These are phyloP conservation scores for Verticillium albo-atrum DNA, from an alignment of 2,329 filamentous ascomycete species.

Conservation along the genomic window DNA sequence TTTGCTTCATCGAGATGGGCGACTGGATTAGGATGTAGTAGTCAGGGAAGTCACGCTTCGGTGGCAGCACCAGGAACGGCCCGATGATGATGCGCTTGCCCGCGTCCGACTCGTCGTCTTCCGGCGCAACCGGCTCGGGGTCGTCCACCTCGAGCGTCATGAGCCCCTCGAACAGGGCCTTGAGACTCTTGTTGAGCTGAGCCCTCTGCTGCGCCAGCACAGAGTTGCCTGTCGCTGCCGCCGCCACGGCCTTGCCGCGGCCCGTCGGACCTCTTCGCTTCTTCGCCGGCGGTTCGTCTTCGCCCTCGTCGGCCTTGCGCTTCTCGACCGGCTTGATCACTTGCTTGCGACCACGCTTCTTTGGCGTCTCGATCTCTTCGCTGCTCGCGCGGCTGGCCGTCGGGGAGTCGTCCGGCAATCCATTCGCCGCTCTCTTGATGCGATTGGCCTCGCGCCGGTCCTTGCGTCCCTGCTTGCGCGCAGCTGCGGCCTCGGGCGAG, in stretches of 20 bases:
- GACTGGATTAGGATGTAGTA: constrained; percentile 92
- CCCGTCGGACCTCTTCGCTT: constrained; percentile 70
- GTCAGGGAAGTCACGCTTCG: constrained; percentile 85
- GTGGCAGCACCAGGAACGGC: constrained; percentile 87
- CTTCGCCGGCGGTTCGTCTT: constrained; percentile 73
- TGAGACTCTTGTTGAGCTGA: constrained; percentile 74
- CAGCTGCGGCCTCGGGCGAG: constrained; percentile 85
- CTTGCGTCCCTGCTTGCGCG: constrained; percentile 80
- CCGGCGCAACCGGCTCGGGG: constrained; percentile 49
- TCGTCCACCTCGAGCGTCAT: constrained; percentile 83
- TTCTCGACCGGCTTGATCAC: constrained; percentile 68
- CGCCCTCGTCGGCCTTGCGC: constrained; percentile 78
- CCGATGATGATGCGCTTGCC: constrained; percentile 80
- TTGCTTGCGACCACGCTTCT: constrained; percentile 83
- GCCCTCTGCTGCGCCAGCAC: constrained; percentile 57
- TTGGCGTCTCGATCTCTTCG: constrained; percentile 68
- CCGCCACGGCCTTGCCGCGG: constrained; percentile 56
- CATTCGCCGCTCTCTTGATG: constrained; percentile 47
- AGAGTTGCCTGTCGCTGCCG: constrained; percentile 21
- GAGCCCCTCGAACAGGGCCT: constrained; percentile 70
- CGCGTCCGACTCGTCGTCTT: constrained; percentile 53
- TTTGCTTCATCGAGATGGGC: constrained; percentile 94
- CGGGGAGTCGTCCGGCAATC: constrained; percentile 64
- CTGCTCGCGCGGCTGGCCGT: constrained; percentile 76
- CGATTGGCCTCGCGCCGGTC: constrained; percentile 77